phyloP scores from a whole-genome alignment of 208 protist genomes.

The Tritrichomonas foetus region DNA sequence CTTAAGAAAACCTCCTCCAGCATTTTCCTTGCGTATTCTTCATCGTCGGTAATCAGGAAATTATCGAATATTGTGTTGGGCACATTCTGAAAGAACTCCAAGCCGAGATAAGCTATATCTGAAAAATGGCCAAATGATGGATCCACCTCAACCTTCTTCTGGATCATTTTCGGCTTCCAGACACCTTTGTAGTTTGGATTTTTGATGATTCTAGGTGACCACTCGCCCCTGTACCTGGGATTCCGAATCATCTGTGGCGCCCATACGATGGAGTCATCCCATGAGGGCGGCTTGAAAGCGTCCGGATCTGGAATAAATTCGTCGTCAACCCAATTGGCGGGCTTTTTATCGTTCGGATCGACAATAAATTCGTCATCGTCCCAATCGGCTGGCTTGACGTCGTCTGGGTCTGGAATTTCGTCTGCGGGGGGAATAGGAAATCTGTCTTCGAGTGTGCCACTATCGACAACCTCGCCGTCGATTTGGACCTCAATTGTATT shows the following conservation, averaged over 20 bases:
- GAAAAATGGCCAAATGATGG: constrained; percentile 50
- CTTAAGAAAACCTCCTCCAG: neutral
- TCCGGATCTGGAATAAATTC: constrained; percentile 43
- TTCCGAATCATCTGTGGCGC: constrained; percentile 43
- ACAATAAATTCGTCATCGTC: constrained; percentile 23
- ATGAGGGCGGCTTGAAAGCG: constrained; percentile 40
- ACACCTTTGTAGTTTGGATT: constrained; percentile 57
- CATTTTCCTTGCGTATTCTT: neutral
- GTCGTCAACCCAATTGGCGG: constrained; percentile 52
- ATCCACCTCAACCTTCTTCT: constrained; percentile 49
- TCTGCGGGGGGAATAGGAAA: neutral
- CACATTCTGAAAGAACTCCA: neutral
- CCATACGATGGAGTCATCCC: constrained; percentile 51
- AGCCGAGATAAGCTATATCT: neutral
- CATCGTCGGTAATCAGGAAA: constrained; percentile 30
- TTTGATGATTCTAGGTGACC: constrained; percentile 46
- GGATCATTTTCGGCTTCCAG: constrained; percentile 49
- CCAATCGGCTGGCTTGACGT: constrained; percentile 16
- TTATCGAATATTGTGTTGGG: constrained; percentile 1
- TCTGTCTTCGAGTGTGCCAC: constrained; percentile 41
- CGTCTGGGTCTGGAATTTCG: constrained; percentile 48
- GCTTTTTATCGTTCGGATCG: constrained; percentile 43
- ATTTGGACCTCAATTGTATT: constrained; percentile 51
- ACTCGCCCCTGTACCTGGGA: constrained; percentile 40
- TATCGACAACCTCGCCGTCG: constrained; percentile 44